Base-by-base conservation (phyloP, 2,329 filamentous ascomycete species). In the Fonsecaea monophora region DNA sequence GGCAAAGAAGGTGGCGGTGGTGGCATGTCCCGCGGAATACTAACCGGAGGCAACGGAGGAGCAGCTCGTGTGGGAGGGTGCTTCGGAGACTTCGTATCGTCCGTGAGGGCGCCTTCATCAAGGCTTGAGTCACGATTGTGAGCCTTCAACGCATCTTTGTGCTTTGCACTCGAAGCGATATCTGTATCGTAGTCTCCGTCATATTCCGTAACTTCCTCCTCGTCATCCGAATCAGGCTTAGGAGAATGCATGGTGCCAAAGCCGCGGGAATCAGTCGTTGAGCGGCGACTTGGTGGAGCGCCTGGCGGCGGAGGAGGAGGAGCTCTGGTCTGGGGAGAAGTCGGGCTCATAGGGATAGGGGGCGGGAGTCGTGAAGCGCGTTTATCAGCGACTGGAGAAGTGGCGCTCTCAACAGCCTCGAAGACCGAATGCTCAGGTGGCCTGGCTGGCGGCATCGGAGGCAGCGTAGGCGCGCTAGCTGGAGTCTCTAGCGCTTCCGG, bases 111-210 rank as follows among this genome's bases (percentile, higher is more conserved):
- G 48, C 83, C 86, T 45, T 84, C 87, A 68, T 96, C 92, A 62
- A 91, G 76, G 75, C 91, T 96, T 6, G 90, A 87, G 54, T 94
- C 92, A 62, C 90, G 87, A 7, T 85, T 87, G 77, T 96, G 92
- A 8, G 92, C 82, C 77, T 94, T 96, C 68, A 98, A 79, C 0
- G 94, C 94, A 80, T 97, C 94, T 79, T 96, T 97, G 78, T 97
- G 92, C 64, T 91, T 92, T n/a, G 88, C 92, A 9, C 92, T 90
- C n/a, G 94, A 92, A 1, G 91, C 94, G 75, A 98, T 98, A 76
- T 98, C 95, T 6, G 95, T 98, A 73, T 98, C 95, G 76, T 98
- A 98, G 75, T 98, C 95, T 6, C 94, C 95, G 76, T 99, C 95
- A 75, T 98, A 98, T 75, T 97, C 94, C 0, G 92, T 96, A 38